Evolutionary conservation across 306 rosid species (phyloP), one percentile per base, ranked within the genome.

Genomic region (Rubus idaeus): DNA sequence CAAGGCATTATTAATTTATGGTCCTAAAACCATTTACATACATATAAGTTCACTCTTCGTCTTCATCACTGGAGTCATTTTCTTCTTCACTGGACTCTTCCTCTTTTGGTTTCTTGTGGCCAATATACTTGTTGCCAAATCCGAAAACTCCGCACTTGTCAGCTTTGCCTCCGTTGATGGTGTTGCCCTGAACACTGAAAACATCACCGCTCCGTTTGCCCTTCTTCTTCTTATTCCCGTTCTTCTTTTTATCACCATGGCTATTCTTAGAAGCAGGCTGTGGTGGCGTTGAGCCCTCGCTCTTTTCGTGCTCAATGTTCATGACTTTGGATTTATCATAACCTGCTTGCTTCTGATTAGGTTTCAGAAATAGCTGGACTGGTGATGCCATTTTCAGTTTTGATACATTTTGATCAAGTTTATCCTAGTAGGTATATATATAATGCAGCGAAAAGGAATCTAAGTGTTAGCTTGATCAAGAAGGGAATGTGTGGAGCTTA

Each of bases 71-170:
- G 70, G 50, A 65, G 49, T 66, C 70, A 66, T 23, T 66, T 41
- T 66, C 70, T 65, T 65, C 70, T 39, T 65, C 70, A 65, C 49
- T 66, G 49, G 70, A 66, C 23, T 41, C 69, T 6, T 64, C 70
- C 1, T 41, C 70, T 66, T 42, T 40, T 10, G 13, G 64, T 3
- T 62, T 62, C 68, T 66, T 66, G 49, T 8, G 1, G 16, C 70
- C 70, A 9, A 42, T 18, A 66, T 41, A 66, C 70, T 66, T 42
- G 71, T 66, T 66, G 10, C 37, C 37, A 42, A 66, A 66, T 5
- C 7, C 52, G 4, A 66, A 66, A 41, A 66, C 71, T 8, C 71
- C 51, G 8, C 13, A 10, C 18, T 10, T 66, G 16, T 42, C 51
- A 8, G 35, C 71, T 18, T 41, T 66, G 37, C 30, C 30, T 8